A percentile compares a stretch with the other conserved stretches of the same genome.
phyloP scores from a whole-genome alignment of 208 protist species.

The Endotrypanum monterogeii region DNA sequence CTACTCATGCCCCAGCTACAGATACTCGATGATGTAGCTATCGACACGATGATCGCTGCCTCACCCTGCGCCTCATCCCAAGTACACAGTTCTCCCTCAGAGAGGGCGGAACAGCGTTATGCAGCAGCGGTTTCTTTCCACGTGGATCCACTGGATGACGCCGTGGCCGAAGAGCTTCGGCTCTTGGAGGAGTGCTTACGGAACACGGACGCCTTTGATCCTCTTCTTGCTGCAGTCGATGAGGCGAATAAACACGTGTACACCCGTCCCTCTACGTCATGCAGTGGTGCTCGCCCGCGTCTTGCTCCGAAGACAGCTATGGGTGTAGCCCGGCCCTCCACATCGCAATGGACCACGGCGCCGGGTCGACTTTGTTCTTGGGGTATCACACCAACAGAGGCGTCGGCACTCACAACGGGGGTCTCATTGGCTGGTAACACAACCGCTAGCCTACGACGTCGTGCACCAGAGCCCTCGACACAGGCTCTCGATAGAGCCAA shows the following conservation, averaged over 20 bases:
- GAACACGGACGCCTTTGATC: slow-evolving; percentile 52
- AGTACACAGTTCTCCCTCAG: neutral
- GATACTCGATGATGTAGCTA: slow-evolving; percentile 23
- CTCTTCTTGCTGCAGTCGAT: slow-evolving; percentile 50
- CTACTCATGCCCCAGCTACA: slow-evolving; percentile 64
- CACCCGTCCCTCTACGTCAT: slow-evolving; percentile 68
- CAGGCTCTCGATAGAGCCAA: neutral
- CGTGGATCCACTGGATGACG: slow-evolving; percentile 65
- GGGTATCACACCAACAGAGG: neutral
- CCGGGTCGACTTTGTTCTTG: slow-evolving; percentile 8
- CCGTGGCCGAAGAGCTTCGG: slow-evolving; percentile 68
- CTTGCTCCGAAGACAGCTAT: slow-evolving; percentile 17
- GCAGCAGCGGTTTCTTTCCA: slow-evolving; percentile 15
- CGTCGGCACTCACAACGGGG: slow-evolving; percentile 49
- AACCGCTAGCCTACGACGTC: slow-evolving; percentile 42
- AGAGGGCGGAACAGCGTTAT: neutral
- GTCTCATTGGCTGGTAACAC: slow-evolving; percentile 47
- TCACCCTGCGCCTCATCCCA: neutral
- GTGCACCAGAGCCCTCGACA: slow-evolving; percentile 17
- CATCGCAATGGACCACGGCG: slow-evolving; percentile 27
- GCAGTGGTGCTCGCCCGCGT: slow-evolving; percentile 41
- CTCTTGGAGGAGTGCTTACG: slow-evolving; percentile 79
- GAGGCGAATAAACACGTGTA: slow-evolving; percentile 48
- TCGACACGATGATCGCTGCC: slow-evolving; percentile 14
- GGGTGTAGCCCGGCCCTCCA: slow-evolving; percentile 17